A percentile compares a stretch with the other conserved stretches of the same genome.
These are phyloP conservation scores for Phaeosphaeria sp. DNA, from an alignment of 2,329 filamentous ascomycete species.

Conservation along the genomic window DNA sequence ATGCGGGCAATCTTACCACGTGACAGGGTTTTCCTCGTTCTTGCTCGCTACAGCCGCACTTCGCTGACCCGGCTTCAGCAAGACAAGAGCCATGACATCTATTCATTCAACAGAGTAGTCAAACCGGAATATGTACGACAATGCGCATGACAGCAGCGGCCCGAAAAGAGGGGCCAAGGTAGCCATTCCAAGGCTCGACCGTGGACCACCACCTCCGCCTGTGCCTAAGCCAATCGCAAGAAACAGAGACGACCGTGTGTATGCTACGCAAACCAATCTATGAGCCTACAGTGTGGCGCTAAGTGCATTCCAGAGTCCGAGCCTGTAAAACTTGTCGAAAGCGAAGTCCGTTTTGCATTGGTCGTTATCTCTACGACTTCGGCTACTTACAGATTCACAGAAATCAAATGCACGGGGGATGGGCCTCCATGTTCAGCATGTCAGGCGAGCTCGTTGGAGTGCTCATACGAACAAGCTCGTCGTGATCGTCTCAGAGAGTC, in stretches of 20 bases:
- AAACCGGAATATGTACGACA: neutral
- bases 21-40: neutral
- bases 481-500: conserved; percentile 33
- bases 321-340: conserved; percentile 32
- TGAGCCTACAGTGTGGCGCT: neutral
- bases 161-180: conserved; percentile 8
- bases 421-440: conserved; percentile 27
- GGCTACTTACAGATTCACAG: conserved; percentile 9
- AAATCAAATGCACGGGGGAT: conserved; percentile 35
- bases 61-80: neutral
- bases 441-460: conserved; percentile 13
- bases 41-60: neutral
- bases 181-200: conserved; percentile 21
- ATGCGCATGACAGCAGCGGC: neutral
- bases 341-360: conserved; percentile 19
- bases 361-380: neutral
- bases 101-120: neutral
- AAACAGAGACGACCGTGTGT: conserved; percentile 28
- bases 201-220: conserved; percentile 5
- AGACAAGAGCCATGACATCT: neutral
- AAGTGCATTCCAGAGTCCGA: conserved; percentile 13
- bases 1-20: neutral
- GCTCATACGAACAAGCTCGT: conserved; percentile 31
- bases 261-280: neutral
- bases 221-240: conserved; percentile 9